Base-by-base conservation (phyloP, 768 basidiomycete species). In the Tulasnella sp. region DNA sequence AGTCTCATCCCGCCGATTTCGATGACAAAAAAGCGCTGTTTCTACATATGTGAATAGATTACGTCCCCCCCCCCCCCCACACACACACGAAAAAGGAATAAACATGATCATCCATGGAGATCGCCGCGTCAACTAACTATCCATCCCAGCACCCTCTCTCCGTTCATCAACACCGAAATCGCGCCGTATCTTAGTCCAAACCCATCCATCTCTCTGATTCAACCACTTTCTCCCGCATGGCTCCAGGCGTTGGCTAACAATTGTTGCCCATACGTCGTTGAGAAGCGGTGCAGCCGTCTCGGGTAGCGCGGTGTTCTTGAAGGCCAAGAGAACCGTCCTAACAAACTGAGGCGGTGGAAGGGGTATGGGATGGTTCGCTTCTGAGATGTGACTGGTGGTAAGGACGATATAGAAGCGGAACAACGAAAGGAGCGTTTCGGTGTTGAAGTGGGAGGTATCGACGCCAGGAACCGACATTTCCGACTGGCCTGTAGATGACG, bases 181-280 rank as follows among this genome's bases (percentile, higher is more conserved):
- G 7, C 66, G 37, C 39, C 66, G 34, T 26, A 67, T 37, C 29
- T 67, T 67, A 16, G 37, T 39, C 66, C 66, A 67, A 41, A 26
- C 39, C 66, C 66, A 91, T 52, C 87, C 86, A 14, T 81, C 77
- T 29, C 87, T 85, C 66, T 93, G 76, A 65, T 85, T 78, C 37
- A 76, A 78, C 0, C 78, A 72, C 75, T 92, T 86, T 41, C 82
- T 77, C 8, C 82, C 83, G 68, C 86, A 89, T n/a, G 42, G 39
- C 19, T 32, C 66, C 39, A 67, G 40, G 19, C 66, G 66, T 32
- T 67, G n/a, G 39, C 39, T 37, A 22, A 67, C 66, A 41, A 67
- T 16, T 5, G 37, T 41, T 32, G 29, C 26, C 66, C 66, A 67
- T 41, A 67, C 66, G 9, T 42, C 39, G 16, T 42, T 36, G 29